These are phyloP conservation scores for Dissophora ornata DNA, from an alignment of 192 early-diverging fungal genomes.

Conservation along the genomic window DNA sequence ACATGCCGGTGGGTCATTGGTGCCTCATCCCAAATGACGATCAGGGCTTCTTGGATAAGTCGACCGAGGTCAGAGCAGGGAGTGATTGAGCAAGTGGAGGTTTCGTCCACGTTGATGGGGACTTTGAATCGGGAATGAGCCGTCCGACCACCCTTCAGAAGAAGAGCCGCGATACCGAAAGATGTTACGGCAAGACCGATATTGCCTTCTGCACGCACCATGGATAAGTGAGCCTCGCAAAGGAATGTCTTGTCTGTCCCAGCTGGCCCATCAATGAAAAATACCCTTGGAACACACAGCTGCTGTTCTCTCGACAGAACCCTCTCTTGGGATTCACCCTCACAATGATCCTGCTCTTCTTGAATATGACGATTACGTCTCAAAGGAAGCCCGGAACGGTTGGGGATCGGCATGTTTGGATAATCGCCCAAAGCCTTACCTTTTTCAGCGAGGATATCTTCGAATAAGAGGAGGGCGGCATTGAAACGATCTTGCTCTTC, in stretches of 20 bases:
- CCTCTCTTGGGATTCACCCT: no score
- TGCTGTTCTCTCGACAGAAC: background rate
- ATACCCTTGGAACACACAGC: background rate
- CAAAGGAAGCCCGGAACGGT: no score
- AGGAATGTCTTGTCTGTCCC: slow-evolving; percentile 34
- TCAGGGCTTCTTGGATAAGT: slow-evolving; percentile 11
- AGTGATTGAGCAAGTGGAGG: slow-evolving; percentile 18
- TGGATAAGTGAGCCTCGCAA: slow-evolving; percentile 3
- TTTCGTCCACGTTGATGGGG: slow-evolving; percentile 30
- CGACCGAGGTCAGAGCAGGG: background rate
- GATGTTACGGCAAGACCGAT: slow-evolving; percentile 46
- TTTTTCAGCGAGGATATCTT: background rate
- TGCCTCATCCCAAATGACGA: slow-evolving; percentile 59
- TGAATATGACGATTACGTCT: no score
- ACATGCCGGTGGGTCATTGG: slow-evolving; percentile 26
- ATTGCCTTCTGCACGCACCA: slow-evolving; percentile 1
- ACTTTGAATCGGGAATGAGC: slow-evolving; percentile 51
- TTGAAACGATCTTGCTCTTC: no score
- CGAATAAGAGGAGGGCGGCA: background rate
- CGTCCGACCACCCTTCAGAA: slow-evolving; percentile 37
- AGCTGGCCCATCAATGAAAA: slow-evolving; percentile 30
- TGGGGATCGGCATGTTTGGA: slow-evolving; percentile 10
- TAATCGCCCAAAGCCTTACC: slow-evolving; percentile 14
- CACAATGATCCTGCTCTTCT: no score
- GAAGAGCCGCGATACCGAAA: slow-evolving; percentile 46